Percentiles rank a stretch among this genome's conserved stretches.
These are phyloP conservation scores for Hymenoscyphus fraxineus DNA, from an alignment of 2,329 filamentous ascomycete genomes.

Conservation along the genomic window DNA sequence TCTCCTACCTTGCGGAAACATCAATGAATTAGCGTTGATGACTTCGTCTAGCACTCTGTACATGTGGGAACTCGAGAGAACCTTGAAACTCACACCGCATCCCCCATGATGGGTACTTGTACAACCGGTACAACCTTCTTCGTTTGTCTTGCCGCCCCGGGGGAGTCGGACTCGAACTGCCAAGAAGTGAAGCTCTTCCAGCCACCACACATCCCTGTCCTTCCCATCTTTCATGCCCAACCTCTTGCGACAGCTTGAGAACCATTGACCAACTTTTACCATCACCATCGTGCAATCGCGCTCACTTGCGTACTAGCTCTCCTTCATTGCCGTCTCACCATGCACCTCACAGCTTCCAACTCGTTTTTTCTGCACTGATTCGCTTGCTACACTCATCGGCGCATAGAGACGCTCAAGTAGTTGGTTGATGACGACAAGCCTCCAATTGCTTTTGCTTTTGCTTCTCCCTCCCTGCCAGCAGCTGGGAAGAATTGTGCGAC, in stretches of 20 bases:
- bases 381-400: conserved; percentile 12
- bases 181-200: not conserved
- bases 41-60: too few species aligned
- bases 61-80: too few species aligned
- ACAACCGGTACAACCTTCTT: not conserved
- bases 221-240: not conserved
- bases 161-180: not conserved
- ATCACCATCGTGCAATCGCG: not conserved
- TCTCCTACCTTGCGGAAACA: too few species aligned
- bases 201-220: not conserved
- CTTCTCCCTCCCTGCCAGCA: not conserved
- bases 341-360: conserved; percentile 17
- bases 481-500: not conserved
- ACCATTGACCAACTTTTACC: not conserved
- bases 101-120: too few species aligned
- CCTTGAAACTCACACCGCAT: too few species aligned
- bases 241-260: not conserved
- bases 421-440: conserved; percentile 23
- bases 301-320: not conserved
- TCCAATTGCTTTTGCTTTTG: too few species aligned
- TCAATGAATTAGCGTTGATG: too few species aligned
- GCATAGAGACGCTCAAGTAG: conserved; percentile 13
- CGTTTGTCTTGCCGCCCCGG: not conserved
- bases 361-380: conserved; percentile 10
- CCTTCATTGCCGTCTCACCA: conserved; percentile 15